These are phyloP conservation scores for Pythium dissotocum DNA, from an alignment of 352 stramenopile species.

Conservation along the genomic window DNA sequence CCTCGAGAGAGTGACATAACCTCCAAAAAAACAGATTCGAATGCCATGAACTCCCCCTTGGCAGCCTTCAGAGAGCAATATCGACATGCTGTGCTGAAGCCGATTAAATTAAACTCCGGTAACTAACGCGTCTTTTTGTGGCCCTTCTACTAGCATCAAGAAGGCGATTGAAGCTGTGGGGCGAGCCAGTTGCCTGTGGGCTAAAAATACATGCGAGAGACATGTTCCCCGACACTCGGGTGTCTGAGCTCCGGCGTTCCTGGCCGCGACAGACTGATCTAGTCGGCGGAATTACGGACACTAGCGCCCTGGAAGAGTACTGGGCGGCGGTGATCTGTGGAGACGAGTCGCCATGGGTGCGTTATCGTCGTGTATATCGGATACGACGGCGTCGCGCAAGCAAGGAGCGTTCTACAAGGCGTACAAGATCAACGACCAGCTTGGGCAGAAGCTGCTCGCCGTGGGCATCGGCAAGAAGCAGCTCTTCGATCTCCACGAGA, in stretches of 20 bases:
- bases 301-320: neutral
- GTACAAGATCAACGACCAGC: constrained; percentile 43
- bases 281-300: neutral
- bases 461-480: constrained; percentile 52
- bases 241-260: neutral
- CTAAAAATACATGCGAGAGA: no score
- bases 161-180: no score
- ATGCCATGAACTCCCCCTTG: neutral
- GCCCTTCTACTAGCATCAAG: no score
- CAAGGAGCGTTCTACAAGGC: constrained; percentile 30
- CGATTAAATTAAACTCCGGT: no score
- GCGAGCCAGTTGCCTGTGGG: no score
- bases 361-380: constrained; percentile 9
- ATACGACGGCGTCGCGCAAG: neutral
- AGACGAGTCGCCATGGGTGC: constrained; percentile 10
- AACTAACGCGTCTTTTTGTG: no score
- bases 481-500: constrained; percentile 49
- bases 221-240: no score
- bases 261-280: neutral
- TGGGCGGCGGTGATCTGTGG: neutral
- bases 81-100: no score
- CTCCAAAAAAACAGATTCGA: neutral
- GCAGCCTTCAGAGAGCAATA: no score
- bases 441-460: constrained; percentile 39
- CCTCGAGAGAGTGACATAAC: neutral